Conservation (phyloP, 2,329 filamentous ascomycete genomes). For the Xylariaceae sp. region DNA sequence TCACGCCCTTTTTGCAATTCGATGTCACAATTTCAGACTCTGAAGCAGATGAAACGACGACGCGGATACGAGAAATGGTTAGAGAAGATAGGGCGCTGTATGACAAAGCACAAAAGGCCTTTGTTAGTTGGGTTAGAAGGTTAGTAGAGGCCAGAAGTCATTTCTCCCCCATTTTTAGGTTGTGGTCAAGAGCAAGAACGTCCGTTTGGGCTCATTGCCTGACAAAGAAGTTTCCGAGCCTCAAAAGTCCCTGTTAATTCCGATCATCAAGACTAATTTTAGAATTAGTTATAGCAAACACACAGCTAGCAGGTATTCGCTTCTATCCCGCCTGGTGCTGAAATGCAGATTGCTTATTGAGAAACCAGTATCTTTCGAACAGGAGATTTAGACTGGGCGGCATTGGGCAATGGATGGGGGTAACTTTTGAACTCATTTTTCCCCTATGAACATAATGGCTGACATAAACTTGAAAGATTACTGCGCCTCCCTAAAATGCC, state of each 20-base stretch:
- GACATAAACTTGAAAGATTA: slow-evolving; percentile 48
- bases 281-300: slow-evolving; percentile 78
- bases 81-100: slow-evolving; percentile 65
- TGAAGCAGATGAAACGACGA: slow-evolving; percentile 64
- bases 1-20: slow-evolving; percentile 67
- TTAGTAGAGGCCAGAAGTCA: slow-evolving; percentile 1
- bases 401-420: slow-evolving; percentile 83
- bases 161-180: neutral
- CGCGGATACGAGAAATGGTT: slow-evolving; percentile 67
- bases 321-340: neutral
- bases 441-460: neutral
- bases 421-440: neutral
- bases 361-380: slow-evolving; percentile 74
- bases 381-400: slow-evolving; percentile 82
- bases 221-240: neutral
- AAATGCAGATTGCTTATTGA: slow-evolving; percentile 1
- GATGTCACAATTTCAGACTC: slow-evolving; percentile 62
- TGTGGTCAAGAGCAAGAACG: neutral
- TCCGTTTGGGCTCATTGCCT: neutral
- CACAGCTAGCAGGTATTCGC: slow-evolving; percentile 70
- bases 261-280: slow-evolving; percentile 6
- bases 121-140: slow-evolving; percentile 88
- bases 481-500: slow-evolving; percentile 92
- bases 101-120: slow-evolving; percentile 88
- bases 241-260: neutral